Base-by-base conservation (phyloP, 495 filamentous ascomycete species). In the Penicillium riverlandense region DNA sequence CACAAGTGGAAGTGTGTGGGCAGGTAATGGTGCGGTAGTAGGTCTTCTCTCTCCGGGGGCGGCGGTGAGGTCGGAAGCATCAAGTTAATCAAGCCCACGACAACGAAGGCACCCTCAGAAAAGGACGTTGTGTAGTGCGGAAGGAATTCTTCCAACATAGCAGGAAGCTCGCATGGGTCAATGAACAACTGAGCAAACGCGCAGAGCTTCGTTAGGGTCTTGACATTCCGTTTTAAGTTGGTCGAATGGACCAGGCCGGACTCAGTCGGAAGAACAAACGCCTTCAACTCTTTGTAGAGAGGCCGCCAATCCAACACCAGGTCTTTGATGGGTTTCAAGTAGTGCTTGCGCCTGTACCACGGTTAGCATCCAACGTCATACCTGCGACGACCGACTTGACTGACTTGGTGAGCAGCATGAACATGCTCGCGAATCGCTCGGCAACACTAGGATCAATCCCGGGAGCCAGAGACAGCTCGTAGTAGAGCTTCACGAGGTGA, bases 111-210 rank as follows among this genome's bases (percentile, higher is more conserved):
- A 46, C 84, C 82, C 60, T 92, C 81, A 11, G 90, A 78, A 60
- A 90, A 90, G 0, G 91, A 96, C 12, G 89, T 94, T 46, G 84
- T 95, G 67, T 95, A 99, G 62, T 82, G 94, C n/a, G 91, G 94
- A 15, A 97, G 71, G 30, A 97, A 76, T 61, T 99, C 94, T 39
- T 95, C 84, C n/a, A 97, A 69, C 73, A 99, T 95, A 9, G 76
- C 82, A 30, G 85, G 80, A 27, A 91, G 75, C 53, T 94, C 89
- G 54, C 75, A 76, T 2, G 92, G 90, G 54, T 99, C 88, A 57
- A 97, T 90, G 62, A 95, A 99, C 15, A 86, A 71, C 58, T 95
- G 88, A 35, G 89, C 79, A 63, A 95, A 94, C 2, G 88, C 79
- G 63, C 85, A 89, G 32, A 99, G 75, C 68, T 90, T 96, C 15